Percentiles rank a stretch among this genome's conserved stretches.
Evolutionary conservation across 305 asterid genomes (phyloP).

Genomic region (Petunia hybrid): DNA sequence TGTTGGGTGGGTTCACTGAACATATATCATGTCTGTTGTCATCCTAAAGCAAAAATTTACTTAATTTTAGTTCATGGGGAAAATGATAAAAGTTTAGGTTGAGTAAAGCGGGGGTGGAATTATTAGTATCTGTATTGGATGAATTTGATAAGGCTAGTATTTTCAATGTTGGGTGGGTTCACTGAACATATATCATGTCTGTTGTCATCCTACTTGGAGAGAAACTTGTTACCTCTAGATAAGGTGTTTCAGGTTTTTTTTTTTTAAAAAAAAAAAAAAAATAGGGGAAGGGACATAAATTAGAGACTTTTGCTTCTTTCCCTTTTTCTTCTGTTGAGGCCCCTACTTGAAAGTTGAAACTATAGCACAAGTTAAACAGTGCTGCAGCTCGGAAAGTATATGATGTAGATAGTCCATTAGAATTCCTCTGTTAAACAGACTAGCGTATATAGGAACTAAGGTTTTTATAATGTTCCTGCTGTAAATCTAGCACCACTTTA

Average conservation of each 20-base stretch:
- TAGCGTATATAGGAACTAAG: neutral
- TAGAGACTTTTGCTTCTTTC: conserved; percentile 15
- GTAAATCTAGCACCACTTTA: neutral
- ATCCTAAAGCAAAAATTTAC: neutral
- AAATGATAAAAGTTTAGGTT: neutral
- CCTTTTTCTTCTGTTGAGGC: neutral
- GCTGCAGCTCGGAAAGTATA: neutral
- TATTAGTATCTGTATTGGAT: conserved; percentile 11
- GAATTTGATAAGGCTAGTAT: neutral
- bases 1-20: neutral
- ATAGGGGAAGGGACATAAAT: conserved; percentile 8
- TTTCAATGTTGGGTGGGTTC: neutral
- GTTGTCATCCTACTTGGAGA: neutral
- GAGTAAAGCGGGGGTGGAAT: neutral
- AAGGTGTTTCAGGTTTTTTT: neutral
- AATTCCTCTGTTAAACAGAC: conserved; percentile 17
- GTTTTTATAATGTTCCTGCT: neutral
- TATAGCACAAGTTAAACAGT: neutral
- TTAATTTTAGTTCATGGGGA: conserved; percentile 15
- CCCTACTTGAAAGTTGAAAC: neutral
- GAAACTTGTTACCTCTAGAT: neutral
- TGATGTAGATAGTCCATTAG: conserved; percentile 24
- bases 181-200: conserved; percentile 4
- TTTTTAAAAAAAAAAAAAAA: too few relatives aligned
- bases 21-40: neutral